A percentile compares a stretch with the other conserved stretches of the same genome.
These are phyloP conservation scores for Cercospora beticola DNA, from an alignment of 2,329 filamentous ascomycete genomes.

Conservation along the genomic window DNA sequence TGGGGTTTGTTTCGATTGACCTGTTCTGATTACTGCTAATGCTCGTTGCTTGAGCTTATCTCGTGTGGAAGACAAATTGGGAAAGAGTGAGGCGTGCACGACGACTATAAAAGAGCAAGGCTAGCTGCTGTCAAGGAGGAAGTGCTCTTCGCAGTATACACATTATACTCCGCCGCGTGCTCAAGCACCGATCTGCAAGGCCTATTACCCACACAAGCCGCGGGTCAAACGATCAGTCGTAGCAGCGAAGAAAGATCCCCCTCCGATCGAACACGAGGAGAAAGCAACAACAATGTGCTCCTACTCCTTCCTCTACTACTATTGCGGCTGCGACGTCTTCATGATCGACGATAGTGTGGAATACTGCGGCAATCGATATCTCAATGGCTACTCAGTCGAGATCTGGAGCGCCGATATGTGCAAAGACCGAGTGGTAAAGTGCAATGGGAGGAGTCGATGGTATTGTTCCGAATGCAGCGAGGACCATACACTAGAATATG, in stretches of 20 bases:
- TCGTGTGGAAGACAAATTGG: background rate
- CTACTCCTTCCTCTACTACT: conserved; percentile 50
- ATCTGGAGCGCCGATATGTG: conserved; percentile 50
- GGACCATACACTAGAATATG: conserved; percentile 27
- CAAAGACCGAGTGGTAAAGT: conserved; percentile 28
- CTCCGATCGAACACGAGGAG: background rate
- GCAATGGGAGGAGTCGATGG: conserved; percentile 19
- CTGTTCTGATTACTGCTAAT: background rate
- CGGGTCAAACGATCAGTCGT: background rate
- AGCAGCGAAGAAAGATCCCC: background rate
- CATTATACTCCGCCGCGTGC: background rate
- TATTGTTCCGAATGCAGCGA: conserved; percentile 24
- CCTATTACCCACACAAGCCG: background rate
- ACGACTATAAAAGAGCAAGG: background rate
- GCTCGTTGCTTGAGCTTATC: background rate
- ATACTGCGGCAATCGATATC: conserved; percentile 46
- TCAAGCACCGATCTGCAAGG: background rate
- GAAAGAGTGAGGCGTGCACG: background rate
- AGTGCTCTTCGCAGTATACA: background rate
- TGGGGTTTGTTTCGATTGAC: background rate
- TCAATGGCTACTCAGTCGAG: conserved; percentile 50
- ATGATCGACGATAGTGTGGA: conserved; percentile 50
- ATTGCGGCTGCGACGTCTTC: conserved; percentile 52
- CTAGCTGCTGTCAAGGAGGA: background rate
- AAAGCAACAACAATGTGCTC: conserved; percentile 41